phyloP scores from a whole-genome alignment of 2,329 filamentous ascomycete genomes.

The Fusarium sp. region DNA sequence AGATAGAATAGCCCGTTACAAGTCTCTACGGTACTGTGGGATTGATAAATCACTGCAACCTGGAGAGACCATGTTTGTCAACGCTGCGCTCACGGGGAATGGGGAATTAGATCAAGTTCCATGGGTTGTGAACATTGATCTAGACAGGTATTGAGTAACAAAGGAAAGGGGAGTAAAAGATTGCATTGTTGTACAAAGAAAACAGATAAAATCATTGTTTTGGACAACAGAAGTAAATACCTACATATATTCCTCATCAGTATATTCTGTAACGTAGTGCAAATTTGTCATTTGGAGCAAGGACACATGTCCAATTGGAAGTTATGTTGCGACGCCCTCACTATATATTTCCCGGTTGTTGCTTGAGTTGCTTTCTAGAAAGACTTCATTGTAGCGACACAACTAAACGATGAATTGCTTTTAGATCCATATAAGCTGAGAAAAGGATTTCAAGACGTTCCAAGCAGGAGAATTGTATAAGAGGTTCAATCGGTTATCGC shows the following conservation, averaged over 20 bases:
- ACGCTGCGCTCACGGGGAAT: conserved; percentile 24
- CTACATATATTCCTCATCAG: no score
- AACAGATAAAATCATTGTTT: background rate
- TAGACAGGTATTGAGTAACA: background rate
- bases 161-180: background rate
- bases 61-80: conserved; percentile 31
- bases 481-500: background rate
- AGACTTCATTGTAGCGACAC: no score
- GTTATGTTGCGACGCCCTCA: no score
- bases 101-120: background rate
- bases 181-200: background rate
- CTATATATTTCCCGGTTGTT: no score
- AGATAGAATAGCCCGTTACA: background rate
- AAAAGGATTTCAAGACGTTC: background rate
- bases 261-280: no score
- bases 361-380: no score
- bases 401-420: no score
- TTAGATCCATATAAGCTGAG: background rate
- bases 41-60: background rate
- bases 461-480: background rate
- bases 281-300: no score
- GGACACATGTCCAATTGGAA: accelerated
- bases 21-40: conserved; percentile 11
- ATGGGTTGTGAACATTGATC: conserved; percentile 29
- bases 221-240: no score